Percentiles rank a stretch among this genome's conserved stretches.
Evolutionary conservation across 106 monocot species (phyloP).

Genomic region (Phalaenopsis aphrodite): DNA sequence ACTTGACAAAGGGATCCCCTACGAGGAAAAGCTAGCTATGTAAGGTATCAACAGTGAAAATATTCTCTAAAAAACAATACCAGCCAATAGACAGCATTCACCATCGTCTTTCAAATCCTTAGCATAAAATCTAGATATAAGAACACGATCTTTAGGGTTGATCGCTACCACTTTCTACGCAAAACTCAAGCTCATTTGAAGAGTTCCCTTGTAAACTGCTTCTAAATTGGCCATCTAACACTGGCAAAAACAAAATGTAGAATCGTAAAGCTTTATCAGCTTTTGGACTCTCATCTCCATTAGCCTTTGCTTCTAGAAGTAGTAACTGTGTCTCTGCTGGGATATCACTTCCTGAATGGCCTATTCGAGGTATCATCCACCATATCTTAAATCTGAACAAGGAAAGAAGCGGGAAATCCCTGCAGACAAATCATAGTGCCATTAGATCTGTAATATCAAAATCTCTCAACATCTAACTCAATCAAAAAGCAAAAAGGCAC

Average conservation of each 20-base stretch:
- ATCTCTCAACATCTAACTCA: neutral
- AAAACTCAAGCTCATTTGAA: constrained; percentile 41
- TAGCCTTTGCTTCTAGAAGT: constrained; percentile 22
- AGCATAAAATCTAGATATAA: constrained; percentile 9
- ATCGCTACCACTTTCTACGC: constrained; percentile 42
- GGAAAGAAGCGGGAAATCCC: constrained; percentile 22
- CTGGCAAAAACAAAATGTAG: constrained; percentile 34
- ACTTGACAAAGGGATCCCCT: constrained; percentile 33
- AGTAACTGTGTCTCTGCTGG: constrained; percentile 41
- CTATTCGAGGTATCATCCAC: constrained; percentile 51
- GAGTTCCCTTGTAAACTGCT: constrained; percentile 51
- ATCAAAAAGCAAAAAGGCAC: neutral
- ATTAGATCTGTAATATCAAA: neutral
- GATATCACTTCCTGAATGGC: constrained; percentile 34
- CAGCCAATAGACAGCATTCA: neutral
- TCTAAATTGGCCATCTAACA: constrained; percentile 37
- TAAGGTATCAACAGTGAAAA: too few relatives aligned
- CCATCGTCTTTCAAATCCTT: neutral
- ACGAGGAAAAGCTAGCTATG: neutral
- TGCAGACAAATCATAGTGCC: constrained; percentile 4
- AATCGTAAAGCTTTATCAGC: neutral
- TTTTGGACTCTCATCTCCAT: neutral
- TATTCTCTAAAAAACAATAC: too few relatives aligned
- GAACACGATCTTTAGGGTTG: constrained; percentile 7
- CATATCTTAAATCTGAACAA: constrained; percentile 47